These are phyloP conservation scores for Scheffersomyces lignicola DNA, from an alignment of 1,139 yeast genomes.

Conservation along the genomic window DNA sequence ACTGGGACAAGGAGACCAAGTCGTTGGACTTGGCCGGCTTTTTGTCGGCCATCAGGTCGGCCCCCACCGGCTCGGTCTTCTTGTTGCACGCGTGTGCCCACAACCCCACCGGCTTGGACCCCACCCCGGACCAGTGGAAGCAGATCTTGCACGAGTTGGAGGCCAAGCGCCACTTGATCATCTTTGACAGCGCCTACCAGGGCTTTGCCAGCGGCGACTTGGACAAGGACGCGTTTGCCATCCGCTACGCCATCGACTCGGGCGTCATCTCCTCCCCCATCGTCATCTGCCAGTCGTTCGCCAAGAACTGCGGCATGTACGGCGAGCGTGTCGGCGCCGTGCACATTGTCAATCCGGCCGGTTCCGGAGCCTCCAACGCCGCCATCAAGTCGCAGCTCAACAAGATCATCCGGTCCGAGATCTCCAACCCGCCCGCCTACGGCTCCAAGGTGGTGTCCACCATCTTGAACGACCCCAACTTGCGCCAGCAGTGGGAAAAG, in stretches of 20 bases:
- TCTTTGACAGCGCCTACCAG: conserved; percentile 52
- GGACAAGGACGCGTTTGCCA: conserved; percentile 82
- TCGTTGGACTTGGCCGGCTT: conserved; percentile 70
- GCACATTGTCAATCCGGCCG: conserved; percentile 61
- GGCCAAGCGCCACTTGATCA: conserved; percentile 37
- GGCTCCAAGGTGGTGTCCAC: conserved; percentile 91
- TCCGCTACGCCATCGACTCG: conserved; percentile 73
- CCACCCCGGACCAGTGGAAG: conserved; percentile 44
- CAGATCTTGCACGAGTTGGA: conserved; percentile 41
- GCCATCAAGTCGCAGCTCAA: conserved; percentile 77
- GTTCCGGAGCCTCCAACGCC: conserved; percentile 27
- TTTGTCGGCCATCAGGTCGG: conserved; percentile 60
- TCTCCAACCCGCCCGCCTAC: conserved; percentile 93
- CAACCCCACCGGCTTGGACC: conserved; percentile 53
- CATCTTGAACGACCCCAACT: conserved; percentile 63
- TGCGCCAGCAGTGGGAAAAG: conserved; percentile 77
- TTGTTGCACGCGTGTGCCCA: conserved; percentile 53
- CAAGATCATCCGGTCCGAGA: conserved; percentile 76
- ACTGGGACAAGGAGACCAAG: conserved; percentile 66
- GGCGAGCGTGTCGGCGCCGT: conserved; percentile 98
- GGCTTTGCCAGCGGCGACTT: conserved; percentile 66
- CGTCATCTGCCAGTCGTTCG: conserved; percentile 90
- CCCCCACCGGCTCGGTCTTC: conserved; percentile 78
- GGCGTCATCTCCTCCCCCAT: conserved; percentile 46
- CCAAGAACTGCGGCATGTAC: conserved; percentile 95